These are phyloP conservation scores for Ganoderma lucidum DNA, from an alignment of 1,284 basidiomycete genomes.

Conservation along the genomic window DNA sequence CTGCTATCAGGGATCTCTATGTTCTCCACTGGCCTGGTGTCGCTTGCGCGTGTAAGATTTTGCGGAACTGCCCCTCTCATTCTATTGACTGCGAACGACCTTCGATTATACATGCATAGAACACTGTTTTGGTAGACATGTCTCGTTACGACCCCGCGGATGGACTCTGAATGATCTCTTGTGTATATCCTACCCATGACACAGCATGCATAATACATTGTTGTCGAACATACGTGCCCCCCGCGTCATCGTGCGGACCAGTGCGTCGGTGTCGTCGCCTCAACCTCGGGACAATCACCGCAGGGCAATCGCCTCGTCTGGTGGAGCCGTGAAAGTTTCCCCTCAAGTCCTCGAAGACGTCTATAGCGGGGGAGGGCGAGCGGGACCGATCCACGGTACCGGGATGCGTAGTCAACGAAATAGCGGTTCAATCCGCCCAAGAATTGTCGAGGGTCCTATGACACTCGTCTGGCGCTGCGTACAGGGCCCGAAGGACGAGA, in stretches of 20 bases:
- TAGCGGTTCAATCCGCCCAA: slow-evolving; percentile 27
- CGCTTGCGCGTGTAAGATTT: slow-evolving; percentile 21
- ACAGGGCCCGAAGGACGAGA: slow-evolving; percentile 16
- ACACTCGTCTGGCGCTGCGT: slow-evolving; percentile 9
- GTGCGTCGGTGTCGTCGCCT: background rate
- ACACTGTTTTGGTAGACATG: slow-evolving; percentile 28
- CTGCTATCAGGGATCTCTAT: slow-evolving; percentile 14
- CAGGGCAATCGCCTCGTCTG: background rate
- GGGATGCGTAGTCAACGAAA: slow-evolving; percentile 12
- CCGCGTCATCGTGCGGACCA: background rate
- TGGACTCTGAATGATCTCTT: slow-evolving; percentile 18
- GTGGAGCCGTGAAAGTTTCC: slow-evolving; percentile 1
- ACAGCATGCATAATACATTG: slow-evolving; percentile 24
- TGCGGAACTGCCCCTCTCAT: slow-evolving; percentile 9
- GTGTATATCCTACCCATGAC: slow-evolving; percentile 29
- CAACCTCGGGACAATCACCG: background rate
- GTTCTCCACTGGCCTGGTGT: slow-evolving; percentile 13
- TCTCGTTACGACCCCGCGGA: slow-evolving; percentile 24
- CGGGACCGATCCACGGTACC: slow-evolving; percentile 23
- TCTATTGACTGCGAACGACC: slow-evolving; percentile 17
- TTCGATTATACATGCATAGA: slow-evolving; percentile 19
- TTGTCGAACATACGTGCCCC: background rate
- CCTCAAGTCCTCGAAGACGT: background rate
- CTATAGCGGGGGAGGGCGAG: background rate
- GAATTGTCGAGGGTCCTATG: slow-evolving; percentile 9